phyloP scores from a whole-genome alignment of 306 rosid genomes.

The Cucurbita moschata region DNA sequence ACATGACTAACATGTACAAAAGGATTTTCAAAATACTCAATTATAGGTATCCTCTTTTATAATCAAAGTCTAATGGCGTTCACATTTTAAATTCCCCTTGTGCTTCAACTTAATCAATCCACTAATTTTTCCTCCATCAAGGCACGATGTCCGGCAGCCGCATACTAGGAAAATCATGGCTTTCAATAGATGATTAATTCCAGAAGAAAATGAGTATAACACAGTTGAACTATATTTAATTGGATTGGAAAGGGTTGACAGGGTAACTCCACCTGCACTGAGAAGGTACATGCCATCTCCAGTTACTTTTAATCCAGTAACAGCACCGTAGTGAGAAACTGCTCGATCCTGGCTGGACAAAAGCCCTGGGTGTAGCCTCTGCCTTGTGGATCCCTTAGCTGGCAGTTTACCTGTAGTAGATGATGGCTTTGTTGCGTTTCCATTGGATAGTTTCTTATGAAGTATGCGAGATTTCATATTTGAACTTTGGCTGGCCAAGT shows the following conservation, averaged over 20 bases:
- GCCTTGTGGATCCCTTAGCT: constrained; percentile 53
- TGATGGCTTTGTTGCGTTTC: constrained; percentile 42
- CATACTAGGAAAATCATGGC: not conserved
- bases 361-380: constrained; percentile 89
- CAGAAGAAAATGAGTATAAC: not conserved
- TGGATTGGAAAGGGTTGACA: not conserved
- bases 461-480: constrained; percentile 30
- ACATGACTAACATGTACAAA: not conserved
- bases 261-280: constrained; percentile 49
- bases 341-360: constrained; percentile 84
- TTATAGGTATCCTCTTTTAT: not conserved
- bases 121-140: not conserved
- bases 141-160: not conserved
- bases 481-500: constrained; percentile 15
- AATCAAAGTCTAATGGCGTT: not conserved
- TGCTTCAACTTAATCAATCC: not conserved
- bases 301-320: constrained; percentile 71
- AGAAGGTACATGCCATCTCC: constrained; percentile 88
- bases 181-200: not conserved
- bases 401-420: constrained; percentile 29
- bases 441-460: constrained; percentile 49
- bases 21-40: not conserved
- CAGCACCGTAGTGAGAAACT: constrained; percentile 95
- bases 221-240: not conserved
- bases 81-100: not conserved